Conservation (phyloP, 2,329 filamentous ascomycete genomes). For the Pleomassaria siparia region DNA sequence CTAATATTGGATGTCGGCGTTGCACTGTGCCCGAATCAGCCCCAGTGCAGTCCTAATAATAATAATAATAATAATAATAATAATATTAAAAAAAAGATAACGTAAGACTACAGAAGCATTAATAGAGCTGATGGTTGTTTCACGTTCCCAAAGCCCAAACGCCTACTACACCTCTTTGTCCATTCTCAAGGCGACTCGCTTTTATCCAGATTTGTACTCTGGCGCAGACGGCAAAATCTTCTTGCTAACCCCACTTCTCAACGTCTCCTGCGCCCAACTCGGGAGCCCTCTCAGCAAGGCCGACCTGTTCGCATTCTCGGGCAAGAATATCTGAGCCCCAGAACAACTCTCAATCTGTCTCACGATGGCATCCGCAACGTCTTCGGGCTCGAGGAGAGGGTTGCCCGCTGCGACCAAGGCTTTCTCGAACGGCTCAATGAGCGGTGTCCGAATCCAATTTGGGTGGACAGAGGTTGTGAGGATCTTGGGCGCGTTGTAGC, state of each 20-base stretch:
- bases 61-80: too few species aligned
- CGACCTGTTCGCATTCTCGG: conserved; percentile 17
- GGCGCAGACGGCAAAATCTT: conserved; percentile 14
- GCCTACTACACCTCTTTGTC: neutral
- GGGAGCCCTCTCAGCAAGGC: conserved; percentile 48
- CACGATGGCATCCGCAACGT: conserved; percentile 46
- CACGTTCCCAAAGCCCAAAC: too few species aligned
- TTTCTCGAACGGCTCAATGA: conserved; percentile 36
- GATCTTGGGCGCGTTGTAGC: conserved; percentile 44
- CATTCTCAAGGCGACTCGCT: neutral
- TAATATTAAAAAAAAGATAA: too few species aligned
- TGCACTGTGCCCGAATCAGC: too few species aligned
- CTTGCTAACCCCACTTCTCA: conserved; percentile 23
- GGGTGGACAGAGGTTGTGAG: conserved; percentile 49
- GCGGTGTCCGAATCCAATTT: conserved; percentile 45
- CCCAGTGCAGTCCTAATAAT: too few species aligned
- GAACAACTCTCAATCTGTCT: conserved; percentile 43
- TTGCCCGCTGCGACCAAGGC: conserved; percentile 34
- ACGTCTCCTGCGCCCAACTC: conserved; percentile 50
- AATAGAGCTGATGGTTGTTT: too few species aligned
- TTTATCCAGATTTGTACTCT: too few species aligned
- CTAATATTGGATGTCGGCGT: too few species aligned
- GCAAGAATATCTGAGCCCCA: conserved; percentile 46
- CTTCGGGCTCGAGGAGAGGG: conserved; percentile 40
- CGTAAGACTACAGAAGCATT: too few species aligned